Evolutionary conservation across 768 basidiomycete species (phyloP), one percentile per base, ranked within the genome.

Genomic region (Suillus placidus): DNA sequence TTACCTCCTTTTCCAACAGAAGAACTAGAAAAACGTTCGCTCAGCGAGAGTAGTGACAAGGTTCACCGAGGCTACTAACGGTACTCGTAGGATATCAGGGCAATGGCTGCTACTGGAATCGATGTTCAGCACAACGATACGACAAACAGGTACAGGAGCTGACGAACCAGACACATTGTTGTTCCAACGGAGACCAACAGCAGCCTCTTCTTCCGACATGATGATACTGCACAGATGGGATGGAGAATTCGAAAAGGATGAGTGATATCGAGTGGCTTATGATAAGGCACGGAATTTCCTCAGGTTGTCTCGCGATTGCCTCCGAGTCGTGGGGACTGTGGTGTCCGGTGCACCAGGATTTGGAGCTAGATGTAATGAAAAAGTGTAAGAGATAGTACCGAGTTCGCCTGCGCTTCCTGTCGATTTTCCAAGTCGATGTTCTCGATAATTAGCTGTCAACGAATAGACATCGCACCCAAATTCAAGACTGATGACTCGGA

Each of bases 41-140:
- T 60, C 30, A 60, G 58, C 18, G 5, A 60, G 26, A 42, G 26
- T 43, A 26, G 26, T 26, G 2, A 26, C 26, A 32, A 42, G 18
- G 18, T 30, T 60, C 1, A 16, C 20, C 18, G 20, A 42, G 40
- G 38, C 18, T 42, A 60, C 58, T 60, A 9, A 60, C 58, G 18
- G 58, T 60, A 60, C 30, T 60, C 58, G 20, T 60, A 60, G 0
- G 58, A 60, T 40, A 60, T 42, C 58, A 60, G 26, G 18, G 58
- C 18, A 32, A 60, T 40, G 6, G 40, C 26, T 7, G 58, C 40
- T 6, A 60, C 58, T 60, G 58, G 6, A 60, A 42, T 12, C 9
- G 5, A 60, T 7, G 5, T 60, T 60, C 58, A 42, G 58, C 6
- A 32, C 10, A 16, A 40, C 2, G 8, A 18, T 20, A 30, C 26